A percentile compares a stretch with the other conserved stretches of the same genome.
Conservation (phyloP, 2,329 filamentous ascomycete species). For the Arthroderma sp. region DNA sequence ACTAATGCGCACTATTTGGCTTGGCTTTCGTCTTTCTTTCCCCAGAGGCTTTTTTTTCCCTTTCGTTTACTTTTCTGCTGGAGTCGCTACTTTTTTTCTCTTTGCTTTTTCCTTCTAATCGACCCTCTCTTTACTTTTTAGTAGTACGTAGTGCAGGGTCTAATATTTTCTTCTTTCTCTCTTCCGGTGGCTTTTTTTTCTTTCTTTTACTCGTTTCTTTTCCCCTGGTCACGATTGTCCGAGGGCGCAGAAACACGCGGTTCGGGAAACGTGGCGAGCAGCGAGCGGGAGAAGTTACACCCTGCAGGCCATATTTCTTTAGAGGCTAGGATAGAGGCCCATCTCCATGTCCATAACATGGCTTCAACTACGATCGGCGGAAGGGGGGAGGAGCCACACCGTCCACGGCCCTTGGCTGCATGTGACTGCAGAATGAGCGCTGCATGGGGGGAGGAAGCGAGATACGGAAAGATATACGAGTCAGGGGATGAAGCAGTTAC, state of each 20-base stretch:
- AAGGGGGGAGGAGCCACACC: neutral
- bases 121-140: too few species aligned
- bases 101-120: too few species aligned
- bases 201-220: conserved; percentile 2
- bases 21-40: neutral
- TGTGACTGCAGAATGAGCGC: neutral
- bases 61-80: neutral
- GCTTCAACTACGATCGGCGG: neutral
- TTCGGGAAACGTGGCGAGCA: neutral
- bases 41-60: too few species aligned
- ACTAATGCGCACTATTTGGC: conserved; percentile 4
- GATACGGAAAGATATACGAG: neutral
- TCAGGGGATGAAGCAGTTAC: too few species aligned
- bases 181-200: neutral
- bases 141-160: too few species aligned
- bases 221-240: neutral
- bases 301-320: neutral
- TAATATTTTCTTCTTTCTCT: too few species aligned
- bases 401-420: neutral
- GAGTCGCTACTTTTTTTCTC: neutral
- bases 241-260: conserved; percentile 1
- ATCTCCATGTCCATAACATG: neutral
- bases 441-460: neutral
- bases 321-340: neutral
- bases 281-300: neutral